Conservation (phyloP, 202 grass and related monocot species). For the Brachypodium distachyon region DNA sequence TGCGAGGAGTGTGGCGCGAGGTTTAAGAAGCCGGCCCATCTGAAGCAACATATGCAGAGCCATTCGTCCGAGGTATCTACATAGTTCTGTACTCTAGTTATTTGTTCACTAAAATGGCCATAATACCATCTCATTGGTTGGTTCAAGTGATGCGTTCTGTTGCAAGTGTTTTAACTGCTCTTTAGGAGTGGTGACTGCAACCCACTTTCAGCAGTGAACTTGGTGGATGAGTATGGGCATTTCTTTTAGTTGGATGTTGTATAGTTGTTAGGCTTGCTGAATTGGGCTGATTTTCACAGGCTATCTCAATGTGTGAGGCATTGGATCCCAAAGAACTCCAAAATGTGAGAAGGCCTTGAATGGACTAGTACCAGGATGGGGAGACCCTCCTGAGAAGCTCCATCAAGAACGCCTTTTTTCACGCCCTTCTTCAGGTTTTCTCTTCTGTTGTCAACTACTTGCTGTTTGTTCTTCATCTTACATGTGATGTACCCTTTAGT, state of each 20-base stretch:
- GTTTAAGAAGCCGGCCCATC: conserved; percentile 69
- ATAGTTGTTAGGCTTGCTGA: background rate
- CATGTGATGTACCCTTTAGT: background rate
- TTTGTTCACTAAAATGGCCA: background rate
- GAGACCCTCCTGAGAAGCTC: conserved; percentile 96
- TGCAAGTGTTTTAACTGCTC: no score
- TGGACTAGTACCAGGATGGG: conserved; percentile 97
- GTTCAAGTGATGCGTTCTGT: background rate
- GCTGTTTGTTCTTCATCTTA: background rate
- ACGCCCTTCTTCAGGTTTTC: conserved; percentile 44
- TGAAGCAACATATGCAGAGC: conserved; percentile 86
- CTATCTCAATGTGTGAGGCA: conserved; percentile 55
- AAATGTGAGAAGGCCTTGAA: conserved; percentile 81
- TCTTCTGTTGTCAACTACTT: background rate
- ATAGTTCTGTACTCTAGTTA: background rate
- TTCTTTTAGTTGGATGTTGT: background rate
- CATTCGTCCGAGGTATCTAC: conserved; percentile 58
- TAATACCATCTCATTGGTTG: background rate
- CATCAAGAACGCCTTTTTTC: conserved; percentile 60
- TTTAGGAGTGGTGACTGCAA: background rate
- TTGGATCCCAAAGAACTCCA: conserved; percentile 99
- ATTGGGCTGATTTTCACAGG: conserved; percentile 23
- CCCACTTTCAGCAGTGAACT: background rate
- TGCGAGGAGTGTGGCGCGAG: conserved; percentile 59
- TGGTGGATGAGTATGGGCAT: background rate